Evolutionary conservation across 768 basidiomycete genomes (phyloP).

Genomic region (Rhizopogon rudus): DNA sequence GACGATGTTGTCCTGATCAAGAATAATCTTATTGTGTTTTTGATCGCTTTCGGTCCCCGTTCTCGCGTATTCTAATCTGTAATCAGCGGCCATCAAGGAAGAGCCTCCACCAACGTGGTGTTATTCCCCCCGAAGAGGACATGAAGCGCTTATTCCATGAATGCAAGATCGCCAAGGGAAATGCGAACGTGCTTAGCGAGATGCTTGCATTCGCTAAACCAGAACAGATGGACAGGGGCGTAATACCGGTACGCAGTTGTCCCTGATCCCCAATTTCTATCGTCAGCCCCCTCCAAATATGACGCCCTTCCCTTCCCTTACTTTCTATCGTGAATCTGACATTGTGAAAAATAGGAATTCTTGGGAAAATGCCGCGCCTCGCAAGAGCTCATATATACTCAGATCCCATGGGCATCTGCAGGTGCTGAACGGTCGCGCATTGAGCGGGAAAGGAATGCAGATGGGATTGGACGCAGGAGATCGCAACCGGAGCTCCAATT

Average conservation of each 20-base stretch:
- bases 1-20: not conserved
- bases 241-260: slow-evolving; percentile 54
- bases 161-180: slow-evolving; percentile 79
- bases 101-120: slow-evolving; percentile 19
- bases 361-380: slow-evolving; percentile 72
- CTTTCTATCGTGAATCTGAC: not conserved
- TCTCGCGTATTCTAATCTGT: not conserved
- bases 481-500: slow-evolving; percentile 1
- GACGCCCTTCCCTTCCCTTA: not conserved
- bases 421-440: slow-evolving; percentile 68
- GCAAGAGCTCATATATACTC: slow-evolving; percentile 79
- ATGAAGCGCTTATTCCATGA: slow-evolving; percentile 80
- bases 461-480: slow-evolving; percentile 11
- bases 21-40: not conserved
- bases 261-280: not conserved
- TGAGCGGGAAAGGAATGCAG: slow-evolving; percentile 21
- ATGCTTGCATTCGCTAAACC: slow-evolving; percentile 66
- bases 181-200: slow-evolving; percentile 69
- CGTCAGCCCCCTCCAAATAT: not conserved
- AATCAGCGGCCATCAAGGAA: not conserved
- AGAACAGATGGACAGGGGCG: slow-evolving; percentile 56
- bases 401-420: slow-evolving; percentile 89
- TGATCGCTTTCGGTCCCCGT: not conserved
- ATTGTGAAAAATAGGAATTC: slow-evolving; percentile 60
- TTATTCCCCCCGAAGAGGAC: slow-evolving; percentile 80